phyloP scores from a whole-genome alignment of 495 filamentous ascomycete species.

The Podospora appendiculata region DNA sequence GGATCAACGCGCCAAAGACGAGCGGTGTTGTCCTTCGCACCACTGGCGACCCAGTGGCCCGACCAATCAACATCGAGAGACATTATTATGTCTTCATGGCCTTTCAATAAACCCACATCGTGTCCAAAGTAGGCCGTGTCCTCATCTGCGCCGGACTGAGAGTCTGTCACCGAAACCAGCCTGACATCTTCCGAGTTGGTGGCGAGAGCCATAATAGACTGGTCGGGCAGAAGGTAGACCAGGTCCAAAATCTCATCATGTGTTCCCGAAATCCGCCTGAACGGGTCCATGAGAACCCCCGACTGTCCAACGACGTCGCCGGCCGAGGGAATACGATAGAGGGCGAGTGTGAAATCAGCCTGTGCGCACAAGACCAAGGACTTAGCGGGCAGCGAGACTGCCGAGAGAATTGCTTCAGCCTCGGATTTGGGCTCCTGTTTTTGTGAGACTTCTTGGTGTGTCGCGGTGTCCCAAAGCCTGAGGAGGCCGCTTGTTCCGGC shows the following conservation, averaged over 20 bases:
- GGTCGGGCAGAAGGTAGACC: conserved; percentile 70
- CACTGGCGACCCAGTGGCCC: conserved; percentile 91
- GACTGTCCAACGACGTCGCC: conserved; percentile 17
- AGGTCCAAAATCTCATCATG: conserved; percentile 97
- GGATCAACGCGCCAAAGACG: conserved; percentile 87
- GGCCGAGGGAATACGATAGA: conserved; percentile 51
- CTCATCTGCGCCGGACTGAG: conserved; percentile 18
- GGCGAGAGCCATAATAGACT: conserved; percentile 76
- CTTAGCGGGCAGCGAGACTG: conserved; percentile 54
- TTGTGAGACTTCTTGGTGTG: conserved; percentile 68
- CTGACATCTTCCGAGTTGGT: conserved; percentile 93
- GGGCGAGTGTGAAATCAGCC: conserved; percentile 73
- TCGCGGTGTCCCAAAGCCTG: conserved; percentile 71
- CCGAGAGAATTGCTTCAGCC: conserved; percentile 67
- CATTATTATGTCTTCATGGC: conserved; percentile 93
- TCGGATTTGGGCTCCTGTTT: conserved; percentile 61
- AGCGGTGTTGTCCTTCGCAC: conserved; percentile 92
- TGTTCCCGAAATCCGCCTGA: conserved; percentile 83
- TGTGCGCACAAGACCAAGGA: conserved; percentile 75
- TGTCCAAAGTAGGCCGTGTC: conserved; percentile 68
- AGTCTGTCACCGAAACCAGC: conserved; percentile 55
- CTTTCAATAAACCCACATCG: conserved; percentile 75
- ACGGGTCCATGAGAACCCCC: conserved; percentile 28
- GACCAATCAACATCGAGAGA: conserved; percentile 93
- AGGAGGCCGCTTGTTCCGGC: conserved; percentile 80